Percentiles rank a stretch among this genome's conserved stretches.
Evolutionary conservation across 768 basidiomycete species (phyloP).

Genomic region (Pulveroboletus sp.): DNA sequence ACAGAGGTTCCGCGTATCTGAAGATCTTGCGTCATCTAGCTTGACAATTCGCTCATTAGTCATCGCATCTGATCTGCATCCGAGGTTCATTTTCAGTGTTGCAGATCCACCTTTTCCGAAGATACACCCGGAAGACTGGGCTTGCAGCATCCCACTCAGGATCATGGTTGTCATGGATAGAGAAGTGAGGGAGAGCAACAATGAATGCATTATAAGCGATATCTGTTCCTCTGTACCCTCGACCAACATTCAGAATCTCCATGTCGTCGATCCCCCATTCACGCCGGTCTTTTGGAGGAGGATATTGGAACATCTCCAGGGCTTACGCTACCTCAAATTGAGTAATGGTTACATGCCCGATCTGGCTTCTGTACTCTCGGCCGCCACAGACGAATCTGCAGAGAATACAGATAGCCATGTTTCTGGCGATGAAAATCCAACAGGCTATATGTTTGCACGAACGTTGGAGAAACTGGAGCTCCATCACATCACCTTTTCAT

Average conservation of each 20-base stretch:
- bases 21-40: no score
- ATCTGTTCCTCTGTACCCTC: conserved; percentile 3
- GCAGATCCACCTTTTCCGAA: no score
- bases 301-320: background rate
- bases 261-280: background rate
- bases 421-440: no score
- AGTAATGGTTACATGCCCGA: background rate
- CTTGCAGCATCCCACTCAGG: conserved; percentile 1
- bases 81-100: no score
- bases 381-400: no score
- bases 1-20: background rate
- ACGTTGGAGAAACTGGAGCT: no score
- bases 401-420: no score
- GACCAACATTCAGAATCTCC: background rate
- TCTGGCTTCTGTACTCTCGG: background rate
- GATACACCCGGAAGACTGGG: no score
- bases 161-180: background rate
- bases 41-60: no score
- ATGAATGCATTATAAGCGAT: background rate
- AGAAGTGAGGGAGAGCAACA: background rate
- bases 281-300: conserved; percentile 3
- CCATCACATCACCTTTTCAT: no score
- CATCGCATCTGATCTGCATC: no score
- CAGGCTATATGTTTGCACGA: no score
- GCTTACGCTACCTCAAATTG: conserved; percentile 3